Conservation (phyloP, 805 yeast species). For the Barnettozyma salicaria region DNA sequence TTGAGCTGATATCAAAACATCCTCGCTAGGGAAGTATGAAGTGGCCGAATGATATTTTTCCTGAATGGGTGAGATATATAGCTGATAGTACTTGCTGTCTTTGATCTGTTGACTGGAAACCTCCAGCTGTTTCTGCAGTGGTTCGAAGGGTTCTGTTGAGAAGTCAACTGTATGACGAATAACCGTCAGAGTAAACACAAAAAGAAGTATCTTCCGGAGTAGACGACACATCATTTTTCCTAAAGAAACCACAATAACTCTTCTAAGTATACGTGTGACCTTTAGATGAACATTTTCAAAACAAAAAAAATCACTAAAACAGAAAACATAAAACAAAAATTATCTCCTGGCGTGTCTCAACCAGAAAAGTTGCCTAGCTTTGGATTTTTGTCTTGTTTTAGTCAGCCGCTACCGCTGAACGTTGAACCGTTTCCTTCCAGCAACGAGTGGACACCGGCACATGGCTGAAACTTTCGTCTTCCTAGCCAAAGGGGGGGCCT, state of each 20-base stretch:
- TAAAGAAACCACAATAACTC: neutral
- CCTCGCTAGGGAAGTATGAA: slow-evolving; percentile 3
- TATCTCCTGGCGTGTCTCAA: too few species aligned
- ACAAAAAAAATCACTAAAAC: neutral
- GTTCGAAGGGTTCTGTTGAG: slow-evolving; percentile 19
- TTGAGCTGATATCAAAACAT: slow-evolving; percentile 11
- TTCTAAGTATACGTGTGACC: neutral
- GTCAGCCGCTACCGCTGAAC: too few species aligned
- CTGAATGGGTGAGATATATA: slow-evolving; percentile 18
- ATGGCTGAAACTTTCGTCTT: too few species aligned
- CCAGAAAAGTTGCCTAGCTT: too few species aligned
- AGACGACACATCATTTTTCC: slow-evolving; percentile 4
- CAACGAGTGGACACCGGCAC: too few species aligned
- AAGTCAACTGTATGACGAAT: slow-evolving; percentile 20
- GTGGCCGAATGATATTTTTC: slow-evolving; percentile 11
- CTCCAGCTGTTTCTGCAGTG: slow-evolving; percentile 17
- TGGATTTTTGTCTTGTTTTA: too few species aligned
- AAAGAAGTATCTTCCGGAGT: slow-evolving; percentile 14
- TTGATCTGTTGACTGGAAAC: slow-evolving; percentile 6
- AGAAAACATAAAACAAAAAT: neutral
- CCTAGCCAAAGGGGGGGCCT: too few species aligned
- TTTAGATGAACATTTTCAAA: neutral
- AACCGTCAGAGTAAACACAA: slow-evolving; percentile 12
- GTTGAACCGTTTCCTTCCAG: too few species aligned
- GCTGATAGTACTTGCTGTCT: slow-evolving; percentile 15